phyloP scores from a whole-genome alignment of 78 protist species.

The Dictyostelium intermedium region DNA sequence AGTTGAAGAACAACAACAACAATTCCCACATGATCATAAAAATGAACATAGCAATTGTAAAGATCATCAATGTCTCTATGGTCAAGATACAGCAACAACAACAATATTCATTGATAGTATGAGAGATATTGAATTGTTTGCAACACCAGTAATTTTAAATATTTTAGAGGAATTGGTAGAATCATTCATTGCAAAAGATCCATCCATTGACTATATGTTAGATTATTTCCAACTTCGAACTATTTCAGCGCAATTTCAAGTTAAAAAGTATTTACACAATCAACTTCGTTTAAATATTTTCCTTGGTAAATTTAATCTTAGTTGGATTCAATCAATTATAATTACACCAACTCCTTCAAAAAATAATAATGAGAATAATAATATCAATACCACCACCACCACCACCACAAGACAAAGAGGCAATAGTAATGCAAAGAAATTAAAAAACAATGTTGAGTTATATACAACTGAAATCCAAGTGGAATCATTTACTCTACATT shows the following conservation, averaged over 20 bases:
- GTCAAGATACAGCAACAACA: conserved; percentile 31
- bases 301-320: conserved; percentile 52
- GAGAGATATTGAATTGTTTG: conserved; percentile 73
- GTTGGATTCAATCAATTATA: conserved; percentile 52
- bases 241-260: conserved; percentile 52
- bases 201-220: conserved; percentile 72
- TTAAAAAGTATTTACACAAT: conserved; percentile 56
- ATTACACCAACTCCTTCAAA: neutral
- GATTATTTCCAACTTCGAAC: conserved; percentile 56
- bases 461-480: conserved; percentile 37
- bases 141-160: conserved; percentile 71
- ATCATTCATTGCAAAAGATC: conserved; percentile 76
- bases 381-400: neutral
- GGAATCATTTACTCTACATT: neutral
- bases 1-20: neutral
- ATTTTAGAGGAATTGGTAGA: conserved; percentile 70
- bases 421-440: neutral
- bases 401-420: neutral
- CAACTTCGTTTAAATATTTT: conserved; percentile 28
- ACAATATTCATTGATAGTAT: conserved; percentile 36
- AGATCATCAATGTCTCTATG: neutral
- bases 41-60: neutral
- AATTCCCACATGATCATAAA: conserved; percentile 14
- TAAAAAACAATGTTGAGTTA: neutral
- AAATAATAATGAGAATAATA: neutral